Evolutionary conservation across 2,329 filamentous ascomycete genomes (phyloP), one percentile per base, ranked within the genome.

Genomic region (Stagonosporopsis chrysanthemi): DNA sequence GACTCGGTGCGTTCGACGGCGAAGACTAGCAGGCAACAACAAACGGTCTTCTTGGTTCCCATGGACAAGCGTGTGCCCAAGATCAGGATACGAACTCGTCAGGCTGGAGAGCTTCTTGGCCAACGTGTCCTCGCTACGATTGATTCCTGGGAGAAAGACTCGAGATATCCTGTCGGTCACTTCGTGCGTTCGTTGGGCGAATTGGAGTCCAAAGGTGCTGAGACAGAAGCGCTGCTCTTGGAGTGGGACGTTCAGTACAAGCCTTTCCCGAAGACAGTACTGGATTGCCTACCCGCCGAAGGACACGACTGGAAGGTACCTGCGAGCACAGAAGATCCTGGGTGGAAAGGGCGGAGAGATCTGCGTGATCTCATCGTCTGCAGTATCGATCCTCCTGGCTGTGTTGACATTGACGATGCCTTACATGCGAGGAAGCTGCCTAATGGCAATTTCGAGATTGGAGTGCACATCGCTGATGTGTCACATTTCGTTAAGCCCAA

Each of bases 41-140:
- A 97, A 73, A 96, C 87, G 15, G 92, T 99, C 14, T 99, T 99
- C 77, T 83, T 99, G 17, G 88, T 98, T 45, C 93, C 95, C 4
- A 98, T 99, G 94, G 94, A 99, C 78, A 98, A 97, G 82, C 90
- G 92, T 69, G 90, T 99, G 22, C 95, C 95, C 2, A 99, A 98
- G 80, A 97, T 99, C 68, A 87, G 92, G 42, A 87, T 99, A 52
- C 88, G 93, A 47, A 98, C 95, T 11, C 86, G 95, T 48, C 95
- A 98, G 77, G 93, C 92, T 23, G 87, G 88, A 15, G 92, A 97
- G 69, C 84, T 99, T 4, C 78, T 97, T 26, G 95, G 95, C 5
- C 95, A 98, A 81, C 88, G 96, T 55, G 88, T 99, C 46, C 78
- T 99, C 11, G 91, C 97, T 39, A 93, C 92, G 0, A 96, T 99